Evolutionary conservation across 2,329 filamentous ascomycete genomes (phyloP).

Genomic region (Phaeophleospora eucalypticola): DNA sequence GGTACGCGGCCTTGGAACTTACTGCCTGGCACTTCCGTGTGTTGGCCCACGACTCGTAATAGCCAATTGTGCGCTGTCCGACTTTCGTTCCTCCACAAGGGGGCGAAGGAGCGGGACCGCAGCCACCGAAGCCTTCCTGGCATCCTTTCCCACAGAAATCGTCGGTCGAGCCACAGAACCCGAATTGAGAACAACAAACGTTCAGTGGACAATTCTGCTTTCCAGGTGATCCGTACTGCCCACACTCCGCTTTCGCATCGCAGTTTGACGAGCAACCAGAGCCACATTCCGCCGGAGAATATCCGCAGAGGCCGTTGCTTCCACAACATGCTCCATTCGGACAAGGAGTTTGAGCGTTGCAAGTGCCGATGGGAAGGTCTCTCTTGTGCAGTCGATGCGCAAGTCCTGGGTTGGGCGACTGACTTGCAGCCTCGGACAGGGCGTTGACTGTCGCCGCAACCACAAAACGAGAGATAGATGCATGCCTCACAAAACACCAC

Average conservation of each 20-base stretch:
- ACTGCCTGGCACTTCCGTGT: too few species aligned
- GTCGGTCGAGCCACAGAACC: not conserved
- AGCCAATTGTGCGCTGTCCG: slow-evolving; percentile 4
- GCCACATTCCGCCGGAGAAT: slow-evolving; percentile 2
- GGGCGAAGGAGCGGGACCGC: not conserved
- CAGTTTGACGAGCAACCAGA: not conserved
- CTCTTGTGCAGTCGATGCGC: not conserved
- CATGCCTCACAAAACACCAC: too few species aligned
- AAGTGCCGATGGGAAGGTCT: too few species aligned
- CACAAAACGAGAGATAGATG: too few species aligned
- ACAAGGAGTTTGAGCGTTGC: not conserved
- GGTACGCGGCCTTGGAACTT: too few species aligned
- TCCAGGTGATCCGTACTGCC: not conserved
- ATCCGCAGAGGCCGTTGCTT: not conserved
- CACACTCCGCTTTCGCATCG: not conserved
- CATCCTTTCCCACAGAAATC: slow-evolving; percentile 2
- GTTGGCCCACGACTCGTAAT: slow-evolving; percentile 8
- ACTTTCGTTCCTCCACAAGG: too few species aligned
- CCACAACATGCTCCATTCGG: not conserved
- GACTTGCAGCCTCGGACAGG: too few species aligned
- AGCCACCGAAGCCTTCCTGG: not conserved
- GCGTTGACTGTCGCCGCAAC: too few species aligned
- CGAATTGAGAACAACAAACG: not conserved
- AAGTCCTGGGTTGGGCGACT: too few species aligned
- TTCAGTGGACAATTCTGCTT: not conserved